Conservation (phyloP, 2,329 filamentous ascomycete genomes). For the Fusarium tupiense region DNA sequence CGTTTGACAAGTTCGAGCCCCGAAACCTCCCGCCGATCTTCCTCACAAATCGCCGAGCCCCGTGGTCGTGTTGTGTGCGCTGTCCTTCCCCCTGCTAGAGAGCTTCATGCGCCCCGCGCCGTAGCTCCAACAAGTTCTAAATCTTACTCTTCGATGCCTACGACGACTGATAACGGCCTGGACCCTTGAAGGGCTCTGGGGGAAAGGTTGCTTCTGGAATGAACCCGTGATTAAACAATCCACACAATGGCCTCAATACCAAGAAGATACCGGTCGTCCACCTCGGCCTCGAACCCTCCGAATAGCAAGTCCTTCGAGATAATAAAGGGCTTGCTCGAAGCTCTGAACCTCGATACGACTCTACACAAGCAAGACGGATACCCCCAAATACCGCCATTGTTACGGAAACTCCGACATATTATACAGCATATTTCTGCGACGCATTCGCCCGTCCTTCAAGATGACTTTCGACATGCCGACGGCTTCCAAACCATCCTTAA, state of each 20-base stretch:
- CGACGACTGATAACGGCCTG: slow-evolving; percentile 45
- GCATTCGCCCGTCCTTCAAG: slow-evolving; percentile 66
- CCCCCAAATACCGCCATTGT: slow-evolving; percentile 59
- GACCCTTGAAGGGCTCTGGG: slow-evolving; percentile 52
- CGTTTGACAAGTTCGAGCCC: not conserved
- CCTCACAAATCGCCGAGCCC: not conserved
- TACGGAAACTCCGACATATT: slow-evolving; percentile 70
- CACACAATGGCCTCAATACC: slow-evolving; percentile 61
- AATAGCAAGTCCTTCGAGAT: slow-evolving; percentile 70
- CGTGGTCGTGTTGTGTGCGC: slow-evolving; percentile 23
- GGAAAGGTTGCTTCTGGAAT: slow-evolving; percentile 41
- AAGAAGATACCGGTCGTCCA: slow-evolving; percentile 72
- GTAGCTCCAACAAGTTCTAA: slow-evolving; percentile 40
- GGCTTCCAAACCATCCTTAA: slow-evolving; percentile 81
- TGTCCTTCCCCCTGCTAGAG: slow-evolving; percentile 12
- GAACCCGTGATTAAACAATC: slow-evolving; percentile 32
- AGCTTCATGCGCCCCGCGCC: slow-evolving; percentile 45
- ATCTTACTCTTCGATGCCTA: slow-evolving; percentile 49
- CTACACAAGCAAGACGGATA: slow-evolving; percentile 53
- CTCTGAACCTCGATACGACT: slow-evolving; percentile 50
- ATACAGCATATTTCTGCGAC: slow-evolving; percentile 68
- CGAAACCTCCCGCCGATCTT: not conserved
- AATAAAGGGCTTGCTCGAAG: slow-evolving; percentile 64
- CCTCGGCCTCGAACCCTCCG: slow-evolving; percentile 66
- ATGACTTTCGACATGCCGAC: slow-evolving; percentile 82